Base-by-base conservation (phyloP, 306 rosid species). In the Echinosophora koreensis region DNA sequence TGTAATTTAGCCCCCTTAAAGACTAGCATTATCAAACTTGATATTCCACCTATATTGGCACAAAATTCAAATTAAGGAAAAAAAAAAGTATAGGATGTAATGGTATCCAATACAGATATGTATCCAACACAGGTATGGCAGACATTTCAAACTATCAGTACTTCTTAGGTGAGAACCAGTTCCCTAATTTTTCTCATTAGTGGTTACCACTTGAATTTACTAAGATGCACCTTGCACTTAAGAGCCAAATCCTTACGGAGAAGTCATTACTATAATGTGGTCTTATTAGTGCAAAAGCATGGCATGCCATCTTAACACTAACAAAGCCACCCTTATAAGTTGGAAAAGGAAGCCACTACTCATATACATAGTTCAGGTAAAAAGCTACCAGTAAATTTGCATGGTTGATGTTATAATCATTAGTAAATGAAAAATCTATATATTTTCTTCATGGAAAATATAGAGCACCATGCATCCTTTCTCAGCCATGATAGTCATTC, bases 291-390 rank as follows among this genome's bases (percentile, higher is more conserved):
- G 44, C n/a, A 66, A 47, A 13, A 52, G 77, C 50, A 44, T 44
- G 11, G 50, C 50, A 44, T 44, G 50, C 4, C 50, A 42, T 42
- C 13, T 9, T 42, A 42, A 42, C 16, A 22, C 22, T 68, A 50
- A 68, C 13, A 6, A 44, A 49, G 8, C 14, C 41, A 46, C n/a
- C 55, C 16, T 12, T 34, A 35, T 16, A 34, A 16, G 37, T 32
- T 37, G 74, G 34, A 50, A n/a, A 12, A 69, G 57, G 51, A 66
- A 63, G 58, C 57, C 30, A 64, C 51, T 39, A 39, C 54, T 64
- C 9, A 35, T 12, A 22, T 75, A 30, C 16, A 37, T 56, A 38
- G 58, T 11, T 52, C 12, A 55, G 49, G 66, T 17, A 62, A 30
- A 44, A 56, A 52, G 30, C 57, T 34, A 54, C 14, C 2, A 12